Base-by-base conservation (phyloP, 352 stramenopile genomes). In the Phytophthora hybrid region DNA sequence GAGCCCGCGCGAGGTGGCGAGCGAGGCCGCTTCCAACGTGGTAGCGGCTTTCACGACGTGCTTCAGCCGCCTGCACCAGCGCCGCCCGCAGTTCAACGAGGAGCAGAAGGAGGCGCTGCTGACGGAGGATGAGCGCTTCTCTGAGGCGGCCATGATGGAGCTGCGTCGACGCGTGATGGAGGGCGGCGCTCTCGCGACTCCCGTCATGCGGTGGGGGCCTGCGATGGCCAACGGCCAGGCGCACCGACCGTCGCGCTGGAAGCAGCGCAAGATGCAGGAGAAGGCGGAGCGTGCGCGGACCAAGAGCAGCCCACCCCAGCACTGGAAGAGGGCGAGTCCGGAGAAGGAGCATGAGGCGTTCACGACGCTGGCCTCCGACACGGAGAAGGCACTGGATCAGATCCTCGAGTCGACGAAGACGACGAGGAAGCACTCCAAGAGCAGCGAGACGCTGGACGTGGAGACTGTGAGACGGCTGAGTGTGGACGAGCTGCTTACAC, bases 71-170 rank as follows among this genome's bases (percentile, higher is more conserved):
- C 49, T 89, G 61, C 62, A 23, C 14, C 68, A 76, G 23, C 79
- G 80, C 1, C 85, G 83, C 14, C 54, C 71, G 39, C 85, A 94
- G 66, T 94, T 94, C 66, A 81, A 91, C 57, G 79, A 92, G 49
- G 87, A 94, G 70, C 83, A 93, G 55, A 79, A 92, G 71, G 80
- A 85, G 19, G 86, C 87, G 61, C 71, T 94, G 39, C 80, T 93
- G 5, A 91, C 82, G 4, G 79, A 88, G 29, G 77, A 81, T 58
- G 77, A 79, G 56, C 59, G 75, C 31, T 78, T 85, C 37, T 82
- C 84, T 0, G 82, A 91, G 66, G 81, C 83, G 2, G 84, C 83
- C 18, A 91, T 91, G 81, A 74, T 91, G 47, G 87, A 94, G 77
- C 76, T 94, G 58, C 79, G 87, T 34, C 82, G 85, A 29, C 82